A percentile compares a stretch with the other conserved stretches of the same genome.
phyloP scores from a whole-genome alignment of 768 basidiomycete species.

The Amanita muscaria region DNA sequence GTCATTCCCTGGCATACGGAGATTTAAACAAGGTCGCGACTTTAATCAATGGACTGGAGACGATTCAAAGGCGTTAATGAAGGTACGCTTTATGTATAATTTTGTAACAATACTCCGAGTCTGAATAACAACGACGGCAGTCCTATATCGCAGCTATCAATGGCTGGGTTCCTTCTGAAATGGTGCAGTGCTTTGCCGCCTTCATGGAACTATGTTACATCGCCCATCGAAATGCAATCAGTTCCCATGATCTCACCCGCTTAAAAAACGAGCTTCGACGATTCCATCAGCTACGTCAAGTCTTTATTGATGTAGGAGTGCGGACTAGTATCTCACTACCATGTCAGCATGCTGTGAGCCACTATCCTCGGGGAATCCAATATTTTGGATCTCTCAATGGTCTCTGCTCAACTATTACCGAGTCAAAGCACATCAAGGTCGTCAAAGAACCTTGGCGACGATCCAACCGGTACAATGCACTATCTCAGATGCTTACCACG shows the following conservation, averaged over 20 bases:
- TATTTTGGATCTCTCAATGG: too few relatives aligned
- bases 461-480: neutral
- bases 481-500: neutral
- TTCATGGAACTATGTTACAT: neutral
- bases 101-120: too few relatives aligned
- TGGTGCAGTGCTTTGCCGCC: neutral
- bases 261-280: neutral
- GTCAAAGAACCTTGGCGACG: neutral
- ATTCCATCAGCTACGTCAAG: neutral
- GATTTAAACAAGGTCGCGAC: too few relatives aligned
- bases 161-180: slow-evolving; percentile 17
- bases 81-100: slow-evolving; percentile 25
- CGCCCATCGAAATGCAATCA: neutral
- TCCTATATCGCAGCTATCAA: slow-evolving; percentile 20
- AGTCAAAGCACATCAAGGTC: neutral
- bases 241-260: neutral
- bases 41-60: too few relatives aligned
- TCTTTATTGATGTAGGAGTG: neutral
- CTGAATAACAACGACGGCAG: too few relatives aligned
- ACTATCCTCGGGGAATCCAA: too few relatives aligned
- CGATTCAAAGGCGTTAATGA: slow-evolving; percentile 31
- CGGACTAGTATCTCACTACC: neutral
- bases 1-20: too few relatives aligned
- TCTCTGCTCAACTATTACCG: neutral
- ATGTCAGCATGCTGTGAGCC: neutral